Base-by-base conservation (phyloP, 805 yeast genomes). In the Yamadazyma akitaensis region DNA sequence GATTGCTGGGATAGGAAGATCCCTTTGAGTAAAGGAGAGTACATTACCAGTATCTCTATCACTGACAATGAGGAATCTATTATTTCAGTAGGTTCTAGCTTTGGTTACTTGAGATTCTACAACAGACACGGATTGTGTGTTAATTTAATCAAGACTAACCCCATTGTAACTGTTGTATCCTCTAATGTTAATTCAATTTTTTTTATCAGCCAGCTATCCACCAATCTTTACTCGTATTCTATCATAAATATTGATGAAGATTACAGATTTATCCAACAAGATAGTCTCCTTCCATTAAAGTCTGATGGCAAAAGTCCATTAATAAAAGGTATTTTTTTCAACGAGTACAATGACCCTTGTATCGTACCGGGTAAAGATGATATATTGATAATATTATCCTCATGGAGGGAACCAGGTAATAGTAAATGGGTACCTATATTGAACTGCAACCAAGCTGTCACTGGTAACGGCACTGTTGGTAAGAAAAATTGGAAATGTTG, bases 311-410 rank as follows among this genome's bases (percentile, higher is more conserved):
- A 45, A 2, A 50, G 50, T 46, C 75, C 68, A 56, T 65, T 71
- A 47, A 63, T 85, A 53, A 80, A 79, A 51, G 84, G 91, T 2
- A 62, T 88, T n/a, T 90, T 94, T 59, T 94, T 92, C 71, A 85
- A 88, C 37, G 83, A 84, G 38, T 84, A 79, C 57, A 96, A 96
- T 17, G 97, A 92, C 62, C 99, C 99, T 0, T 86, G 94, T 52
- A 62, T 91, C 6, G 85, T 84, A 46, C 63, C 69, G 0, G 96
- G 95, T n/a, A 70, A 75, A 28, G 90, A 84, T 52, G 89, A 89
- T 50, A 77, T 82, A 10, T 71, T 94, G 33, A 63, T 86, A 28
- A 79, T 88, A 0, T 68, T 94, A 17, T 73, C 83, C 19, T 80
- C 83, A 53, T 92, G 97, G 96, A 75, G 97, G 55, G 79, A 77